Base-by-base conservation (phyloP, 129 eudicot species). In the Ambrosia artemisiifolia region DNA sequence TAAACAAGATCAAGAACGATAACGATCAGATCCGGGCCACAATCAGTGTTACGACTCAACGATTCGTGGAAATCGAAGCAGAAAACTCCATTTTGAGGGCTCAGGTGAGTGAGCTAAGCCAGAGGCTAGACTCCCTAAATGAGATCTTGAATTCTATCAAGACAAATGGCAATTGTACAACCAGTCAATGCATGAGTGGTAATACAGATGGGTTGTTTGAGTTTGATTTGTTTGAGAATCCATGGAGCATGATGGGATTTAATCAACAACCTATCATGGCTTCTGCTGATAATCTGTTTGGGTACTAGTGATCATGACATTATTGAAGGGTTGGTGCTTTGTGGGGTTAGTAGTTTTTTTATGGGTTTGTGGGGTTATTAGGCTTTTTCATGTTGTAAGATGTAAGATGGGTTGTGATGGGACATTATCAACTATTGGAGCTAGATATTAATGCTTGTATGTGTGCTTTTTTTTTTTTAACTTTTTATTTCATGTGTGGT, bases 41-140 rank as follows among this genome's bases (percentile, higher is more conserved):
- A 3, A 85, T 88, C 43, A 74, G 30, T 7, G 55, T 65, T 43
- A 85, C 88, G 12, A 79, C 80, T 0, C 87, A 84, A 32, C 92
- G 66, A 14, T 82, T 47, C 1, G 18, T 79, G 0, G 80, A 63
- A 50, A 81, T 87, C 43, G 98, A 90, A 72, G 87, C 96, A 1
- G 95, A 93, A 4, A 93, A 90, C 75, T 85, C 96, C 0, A 83
- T 93, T 11, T 69, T 89, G 76, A 87, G 90, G 61, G 96, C 98
- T 74, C 96, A 90, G 65, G 76, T 89, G 65, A 82, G 54, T 62
- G 98, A 89, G 74, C 79, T 93, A 0, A 84, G 72, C 28, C 95
- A 86, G 11, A 82, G 96, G 56, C 87, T 93, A 1, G 73, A 87
- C 7, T 93, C 98, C 8, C 88, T 93, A 4, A 77, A 87, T 38